These are phyloP conservation scores for Harrya chromipes DNA, from an alignment of 768 basidiomycete species.

Conservation along the genomic window DNA sequence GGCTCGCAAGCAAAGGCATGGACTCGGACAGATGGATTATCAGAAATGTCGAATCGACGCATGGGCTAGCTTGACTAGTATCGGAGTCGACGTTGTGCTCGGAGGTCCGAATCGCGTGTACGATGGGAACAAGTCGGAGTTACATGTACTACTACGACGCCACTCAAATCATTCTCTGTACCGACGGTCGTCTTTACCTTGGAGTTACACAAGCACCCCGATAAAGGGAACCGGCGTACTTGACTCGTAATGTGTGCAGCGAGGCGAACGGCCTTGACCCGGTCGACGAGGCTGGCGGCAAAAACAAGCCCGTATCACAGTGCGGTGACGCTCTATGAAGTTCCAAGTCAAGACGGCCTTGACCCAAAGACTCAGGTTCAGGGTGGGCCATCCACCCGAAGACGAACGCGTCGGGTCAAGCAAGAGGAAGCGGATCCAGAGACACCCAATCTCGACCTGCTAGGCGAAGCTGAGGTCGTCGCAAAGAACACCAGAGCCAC, in stretches of 20 bases:
- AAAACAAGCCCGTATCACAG: conserved; percentile 44
- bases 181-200: no score
- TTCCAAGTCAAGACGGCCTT: background rate
- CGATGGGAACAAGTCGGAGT: no score
- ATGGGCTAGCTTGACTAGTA: conserved; percentile 60
- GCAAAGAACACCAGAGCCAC: background rate
- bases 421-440: conserved; percentile 10
- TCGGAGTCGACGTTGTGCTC: conserved; percentile 10
- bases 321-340: conserved; percentile 41
- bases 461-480: background rate
- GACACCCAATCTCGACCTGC: background rate
- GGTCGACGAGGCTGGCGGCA: conserved; percentile 34
- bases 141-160: no score
- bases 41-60: conserved; percentile 64
- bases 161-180: no score
- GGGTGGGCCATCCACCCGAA: conserved; percentile 15
- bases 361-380: background rate
- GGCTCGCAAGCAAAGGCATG: conserved; percentile 66
- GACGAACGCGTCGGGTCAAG: conserved; percentile 32
- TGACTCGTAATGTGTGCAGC: conserved; percentile 18
- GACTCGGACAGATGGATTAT: conserved; percentile 72
- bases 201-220: background rate
- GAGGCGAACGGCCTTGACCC: conserved; percentile 27
- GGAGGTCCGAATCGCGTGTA: background rate
- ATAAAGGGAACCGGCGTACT: background rate